Evolutionary conservation across 805 yeast species (phyloP).

Genomic region (Myxozyma monticola): DNA sequence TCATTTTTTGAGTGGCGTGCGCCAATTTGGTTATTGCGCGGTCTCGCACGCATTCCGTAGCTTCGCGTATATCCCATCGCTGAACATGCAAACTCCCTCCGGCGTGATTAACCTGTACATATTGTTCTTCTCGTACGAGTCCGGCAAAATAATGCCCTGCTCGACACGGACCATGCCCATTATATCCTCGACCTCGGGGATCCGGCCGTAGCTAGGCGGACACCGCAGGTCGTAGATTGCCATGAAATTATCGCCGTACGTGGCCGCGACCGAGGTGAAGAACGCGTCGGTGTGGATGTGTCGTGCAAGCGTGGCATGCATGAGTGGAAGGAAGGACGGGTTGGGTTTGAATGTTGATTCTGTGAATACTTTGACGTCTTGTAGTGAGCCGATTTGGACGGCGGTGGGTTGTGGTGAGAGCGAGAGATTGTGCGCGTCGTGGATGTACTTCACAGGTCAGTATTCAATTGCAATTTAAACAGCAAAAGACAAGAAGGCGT

Average conservation of each 20-base stretch:
- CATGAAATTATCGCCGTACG: slow-evolving; percentile 49
- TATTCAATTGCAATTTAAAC: background rate
- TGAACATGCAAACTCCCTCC: slow-evolving; percentile 53
- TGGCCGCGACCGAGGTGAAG: slow-evolving; percentile 36
- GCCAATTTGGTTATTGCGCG: background rate
- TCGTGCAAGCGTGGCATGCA: slow-evolving; percentile 27
- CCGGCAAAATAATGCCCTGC: slow-evolving; percentile 55
- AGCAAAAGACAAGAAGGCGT: background rate
- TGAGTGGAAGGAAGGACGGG: slow-evolving; percentile 14
- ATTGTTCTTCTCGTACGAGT: slow-evolving; percentile 56
- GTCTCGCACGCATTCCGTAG: slow-evolving; percentile 41
- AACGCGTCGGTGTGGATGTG: slow-evolving; percentile 37
- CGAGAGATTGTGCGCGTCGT: slow-evolving; percentile 5
- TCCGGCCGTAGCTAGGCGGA: slow-evolving; percentile 62
- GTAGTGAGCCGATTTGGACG: slow-evolving; percentile 10
- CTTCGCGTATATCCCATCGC: slow-evolving; percentile 51
- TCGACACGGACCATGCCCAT: slow-evolving; percentile 66
- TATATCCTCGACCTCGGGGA: slow-evolving; percentile 69
- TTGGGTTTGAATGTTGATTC: slow-evolving; percentile 15
- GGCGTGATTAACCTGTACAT: slow-evolving; percentile 56
- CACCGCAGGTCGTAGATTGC: slow-evolving; percentile 71
- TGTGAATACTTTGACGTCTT: background rate
- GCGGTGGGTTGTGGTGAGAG: slow-evolving; percentile 17
- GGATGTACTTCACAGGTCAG: slow-evolving; percentile 3
- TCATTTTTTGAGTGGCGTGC: no score